These are phyloP conservation scores for Populus hybrid DNA, from an alignment of 441 rosid species.

Conservation along the genomic window DNA sequence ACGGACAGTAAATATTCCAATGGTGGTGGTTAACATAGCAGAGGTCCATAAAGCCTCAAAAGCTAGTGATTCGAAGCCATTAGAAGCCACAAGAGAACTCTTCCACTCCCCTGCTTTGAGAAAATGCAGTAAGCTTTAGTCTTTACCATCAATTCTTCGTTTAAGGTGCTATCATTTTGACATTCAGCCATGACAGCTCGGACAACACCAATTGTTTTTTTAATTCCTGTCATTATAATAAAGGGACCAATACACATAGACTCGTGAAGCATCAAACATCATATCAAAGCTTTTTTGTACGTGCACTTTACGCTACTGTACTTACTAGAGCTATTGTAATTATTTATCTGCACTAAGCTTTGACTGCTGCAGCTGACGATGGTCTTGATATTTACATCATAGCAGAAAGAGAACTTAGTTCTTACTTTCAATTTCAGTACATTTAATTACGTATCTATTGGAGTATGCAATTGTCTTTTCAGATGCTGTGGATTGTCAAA, in stretches of 20 bases:
- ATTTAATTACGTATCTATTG: not conserved
- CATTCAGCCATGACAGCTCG: not conserved
- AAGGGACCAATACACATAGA: not conserved
- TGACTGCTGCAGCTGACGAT: no score
- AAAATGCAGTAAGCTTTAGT: conserved; percentile 43
- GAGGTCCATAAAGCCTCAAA: conserved; percentile 40
- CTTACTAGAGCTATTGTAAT: not conserved
- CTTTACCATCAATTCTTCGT: not conserved
- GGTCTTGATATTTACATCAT: not conserved
- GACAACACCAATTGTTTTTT: not conserved
- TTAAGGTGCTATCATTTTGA: conserved; percentile 5
- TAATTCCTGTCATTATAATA: not conserved
- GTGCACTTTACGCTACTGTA: not conserved
- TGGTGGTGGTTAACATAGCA: conserved; percentile 49
- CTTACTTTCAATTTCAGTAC: not conserved
- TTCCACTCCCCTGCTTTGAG: conserved; percentile 41
- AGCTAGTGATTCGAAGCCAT: conserved; percentile 36
- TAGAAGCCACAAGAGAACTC: conserved; percentile 46
- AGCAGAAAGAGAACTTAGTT: not conserved
- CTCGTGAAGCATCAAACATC: not conserved
- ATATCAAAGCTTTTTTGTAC: not conserved
- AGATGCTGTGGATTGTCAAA: not conserved
- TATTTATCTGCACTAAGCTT: no score
- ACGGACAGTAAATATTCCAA: conserved; percentile 43
- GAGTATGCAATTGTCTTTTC: not conserved